Percentiles rank a stretch among this genome's conserved stretches.
phyloP scores from a whole-genome alignment of 192 early-diverging fungal genomes.

The Phycomyces blakesleeanus region DNA sequence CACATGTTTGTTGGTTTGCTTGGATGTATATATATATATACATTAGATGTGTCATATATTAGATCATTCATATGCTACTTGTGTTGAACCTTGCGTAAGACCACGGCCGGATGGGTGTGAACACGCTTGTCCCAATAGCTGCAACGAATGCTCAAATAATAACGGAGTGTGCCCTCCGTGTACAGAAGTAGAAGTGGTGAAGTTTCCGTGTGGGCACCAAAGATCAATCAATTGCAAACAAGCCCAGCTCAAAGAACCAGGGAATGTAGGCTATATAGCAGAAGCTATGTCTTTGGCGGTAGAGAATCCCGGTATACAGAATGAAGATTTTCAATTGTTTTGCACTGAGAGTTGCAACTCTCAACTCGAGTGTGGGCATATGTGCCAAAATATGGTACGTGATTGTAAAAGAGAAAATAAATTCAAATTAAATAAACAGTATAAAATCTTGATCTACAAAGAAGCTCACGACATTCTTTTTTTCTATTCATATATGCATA shows the following conservation, averaged over 20 bases:
- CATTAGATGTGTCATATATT: slow-evolving; percentile 20
- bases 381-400: slow-evolving; percentile 12
- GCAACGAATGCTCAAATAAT: slow-evolving; percentile 10
- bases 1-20: no score
- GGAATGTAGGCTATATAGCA: neutral
- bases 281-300: neutral
- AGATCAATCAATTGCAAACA: slow-evolving; percentile 2
- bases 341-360: slow-evolving; percentile 12
- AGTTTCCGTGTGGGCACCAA: slow-evolving; percentile 22
- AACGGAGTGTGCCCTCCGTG: slow-evolving; percentile 20
- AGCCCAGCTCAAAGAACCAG: neutral
- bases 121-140: slow-evolving; percentile 22
- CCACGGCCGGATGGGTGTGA: slow-evolving; percentile 5
- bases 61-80: neutral
- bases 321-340: neutral
- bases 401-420: neutral
- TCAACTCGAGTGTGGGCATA: slow-evolving; percentile 18
- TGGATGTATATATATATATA: no score
- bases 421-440: no score
- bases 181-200: neutral
- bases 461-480: no score
- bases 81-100: slow-evolving; percentile 15
- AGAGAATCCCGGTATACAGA: neutral
- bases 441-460: no score
- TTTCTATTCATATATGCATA: neutral